These are phyloP conservation scores for Lineolata rhizophorae DNA, from an alignment of 495 filamentous ascomycete genomes.

Conservation along the genomic window DNA sequence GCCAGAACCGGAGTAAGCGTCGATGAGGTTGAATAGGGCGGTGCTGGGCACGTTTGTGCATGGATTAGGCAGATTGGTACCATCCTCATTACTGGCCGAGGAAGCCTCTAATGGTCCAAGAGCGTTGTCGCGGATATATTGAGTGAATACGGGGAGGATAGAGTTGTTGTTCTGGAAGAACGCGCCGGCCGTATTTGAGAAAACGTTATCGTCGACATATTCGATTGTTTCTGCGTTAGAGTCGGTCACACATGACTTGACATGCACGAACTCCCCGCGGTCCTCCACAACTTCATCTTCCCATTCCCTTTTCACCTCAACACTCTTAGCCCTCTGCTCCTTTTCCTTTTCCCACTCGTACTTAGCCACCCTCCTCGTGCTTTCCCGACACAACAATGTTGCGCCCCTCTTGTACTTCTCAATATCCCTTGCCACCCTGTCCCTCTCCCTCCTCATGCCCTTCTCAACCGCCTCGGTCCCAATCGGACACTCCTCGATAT, in stretches of 20 bases:
- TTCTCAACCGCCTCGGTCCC: conserved; percentile 63
- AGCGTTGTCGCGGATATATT: conserved; percentile 70
- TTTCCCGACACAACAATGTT: conserved; percentile 75
- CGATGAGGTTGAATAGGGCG: conserved; percentile 61
- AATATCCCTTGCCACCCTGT: conserved; percentile 45
- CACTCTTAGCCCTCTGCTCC: too few species aligned
- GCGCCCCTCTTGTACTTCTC: conserved; percentile 56
- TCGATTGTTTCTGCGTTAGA: conserved; percentile 60
- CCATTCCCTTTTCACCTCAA: conserved; percentile 1
- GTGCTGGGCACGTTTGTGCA: too few species aligned
- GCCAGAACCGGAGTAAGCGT: conserved; percentile 92
- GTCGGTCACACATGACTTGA: conserved; percentile 73
- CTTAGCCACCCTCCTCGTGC: conserved; percentile 46
- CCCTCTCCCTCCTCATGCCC: conserved; percentile 54
- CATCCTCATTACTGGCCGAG: conserved; percentile 1
- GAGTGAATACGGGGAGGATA: conserved; percentile 75
- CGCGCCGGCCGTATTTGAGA: conserved; percentile 71
- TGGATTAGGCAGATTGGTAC: too few species aligned
- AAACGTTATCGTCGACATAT: conserved; percentile 66
- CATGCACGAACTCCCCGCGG: conserved; percentile 32
- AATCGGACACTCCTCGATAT: conserved; percentile 95
- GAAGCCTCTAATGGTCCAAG: too few species aligned
- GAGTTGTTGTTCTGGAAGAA: conserved; percentile 99
- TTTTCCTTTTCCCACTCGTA: conserved; percentile 11
- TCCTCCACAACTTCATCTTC: conserved; percentile 14